Evolutionary conservation across 805 yeast species (phyloP).

Genomic region (Saitoella complicata): DNA sequence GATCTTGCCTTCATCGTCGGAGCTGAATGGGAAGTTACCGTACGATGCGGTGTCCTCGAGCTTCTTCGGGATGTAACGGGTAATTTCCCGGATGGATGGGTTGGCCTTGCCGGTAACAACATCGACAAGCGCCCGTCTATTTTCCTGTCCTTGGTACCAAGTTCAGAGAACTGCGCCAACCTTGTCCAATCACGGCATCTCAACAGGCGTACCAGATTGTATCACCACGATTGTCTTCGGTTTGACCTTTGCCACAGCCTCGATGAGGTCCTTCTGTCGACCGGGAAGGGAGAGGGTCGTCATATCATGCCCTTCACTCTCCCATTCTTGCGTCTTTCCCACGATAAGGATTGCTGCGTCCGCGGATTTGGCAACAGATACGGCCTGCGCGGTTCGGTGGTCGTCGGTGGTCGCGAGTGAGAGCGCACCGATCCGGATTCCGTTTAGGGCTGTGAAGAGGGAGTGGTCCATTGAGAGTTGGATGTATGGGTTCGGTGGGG

Average conservation of each 20-base stretch:
- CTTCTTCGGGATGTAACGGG: conserved; percentile 38
- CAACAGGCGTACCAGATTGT: conserved; percentile 48
- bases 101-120: conserved; percentile 41
- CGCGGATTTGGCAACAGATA: too few species aligned
- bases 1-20: too few species aligned
- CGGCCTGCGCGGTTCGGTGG: too few species aligned
- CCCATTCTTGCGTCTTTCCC: conserved; percentile 27
- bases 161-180: conserved; percentile 34
- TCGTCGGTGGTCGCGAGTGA: too few species aligned
- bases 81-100: conserved; percentile 41
- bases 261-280: conserved; percentile 29
- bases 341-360: too few species aligned
- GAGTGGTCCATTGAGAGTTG: too few species aligned
- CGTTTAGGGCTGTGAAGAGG: too few species aligned
- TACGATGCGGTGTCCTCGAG: conserved; percentile 41
- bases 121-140: conserved; percentile 44
- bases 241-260: conserved; percentile 30
- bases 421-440: too few species aligned
- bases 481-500: too few species aligned
- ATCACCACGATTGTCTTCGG: conserved; percentile 37
- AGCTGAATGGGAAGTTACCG: conserved; percentile 27
- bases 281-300: conserved; percentile 35
- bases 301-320: conserved; percentile 45
- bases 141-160: conserved; percentile 42
- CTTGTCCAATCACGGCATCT: conserved; percentile 35